Conservation (phyloP, 2,329 filamentous ascomycete genomes). For the Hawksworthiomyces lignivorus region DNA sequence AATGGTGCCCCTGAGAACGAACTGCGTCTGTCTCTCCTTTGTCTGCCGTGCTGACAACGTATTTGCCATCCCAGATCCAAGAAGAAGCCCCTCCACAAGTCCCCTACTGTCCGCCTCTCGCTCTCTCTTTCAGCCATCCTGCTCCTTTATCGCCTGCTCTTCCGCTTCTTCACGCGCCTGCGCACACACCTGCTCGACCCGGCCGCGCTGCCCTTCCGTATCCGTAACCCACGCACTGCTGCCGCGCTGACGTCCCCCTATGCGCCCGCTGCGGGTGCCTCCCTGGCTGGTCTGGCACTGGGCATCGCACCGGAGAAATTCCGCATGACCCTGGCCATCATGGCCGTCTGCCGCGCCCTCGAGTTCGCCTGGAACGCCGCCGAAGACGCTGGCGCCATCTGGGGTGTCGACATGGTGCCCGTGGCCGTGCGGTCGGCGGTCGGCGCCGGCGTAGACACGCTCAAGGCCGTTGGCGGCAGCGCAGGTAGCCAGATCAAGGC, state of each 20-base stretch:
- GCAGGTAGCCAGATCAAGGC: neutral
- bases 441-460: constrained; percentile 10
- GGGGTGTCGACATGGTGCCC: constrained; percentile 46
- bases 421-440: constrained; percentile 25
- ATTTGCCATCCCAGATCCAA: constrained; percentile 14
- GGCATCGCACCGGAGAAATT: constrained; percentile 61
- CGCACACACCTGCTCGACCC: constrained; percentile 71
- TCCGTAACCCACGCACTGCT: constrained; percentile 71
- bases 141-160: constrained; percentile 74
- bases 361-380: constrained; percentile 83
- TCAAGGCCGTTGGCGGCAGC: constrained; percentile 24
- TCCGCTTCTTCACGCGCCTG: constrained; percentile 79
- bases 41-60: constrained; percentile 2
- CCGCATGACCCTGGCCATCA: constrained; percentile 74
- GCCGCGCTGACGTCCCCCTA: constrained; percentile 71
- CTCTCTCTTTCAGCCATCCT: constrained; percentile 78
- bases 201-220: constrained; percentile 72
- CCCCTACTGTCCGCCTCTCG: constrained; percentile 67
- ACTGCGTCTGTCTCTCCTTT: no score
- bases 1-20: no score
- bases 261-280: constrained; percentile 84
- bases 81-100: constrained; percentile 52
- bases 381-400: constrained; percentile 64
- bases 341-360: constrained; percentile 68
- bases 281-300: constrained; percentile 74